Percentiles rank a stretch among this genome's conserved stretches.
Conservation (phyloP, 2,329 filamentous ascomycete genomes). For the Fusarium sp. region DNA sequence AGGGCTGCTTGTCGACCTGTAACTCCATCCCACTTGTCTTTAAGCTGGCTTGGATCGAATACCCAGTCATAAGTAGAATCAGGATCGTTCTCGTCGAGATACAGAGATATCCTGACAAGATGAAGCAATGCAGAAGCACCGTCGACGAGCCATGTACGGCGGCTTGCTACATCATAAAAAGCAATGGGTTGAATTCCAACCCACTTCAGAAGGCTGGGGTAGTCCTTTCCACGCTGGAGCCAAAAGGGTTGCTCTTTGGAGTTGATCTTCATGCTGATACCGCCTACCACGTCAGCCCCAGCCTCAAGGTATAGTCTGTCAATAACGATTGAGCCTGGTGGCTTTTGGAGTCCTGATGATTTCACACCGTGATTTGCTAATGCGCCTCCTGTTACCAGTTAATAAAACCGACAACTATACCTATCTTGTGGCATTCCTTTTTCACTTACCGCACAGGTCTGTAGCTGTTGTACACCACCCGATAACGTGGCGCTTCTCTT, state of each 20-base stretch:
- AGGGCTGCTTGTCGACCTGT: constrained; percentile 8
- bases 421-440: background rate
- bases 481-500: constrained; percentile 16
- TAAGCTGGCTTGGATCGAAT: background rate
- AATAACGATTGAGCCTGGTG: background rate
- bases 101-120: constrained; percentile 19
- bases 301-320: constrained; percentile 26
- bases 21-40: background rate
- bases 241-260: constrained; percentile 16
- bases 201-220: constrained; percentile 24
- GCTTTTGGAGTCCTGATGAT: background rate
- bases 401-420: background rate
- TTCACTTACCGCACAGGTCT: constrained; percentile 12
- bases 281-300: background rate
- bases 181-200: constrained; percentile 1
- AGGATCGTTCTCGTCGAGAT: background rate
- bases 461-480: constrained; percentile 22
- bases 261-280: constrained; percentile 10
- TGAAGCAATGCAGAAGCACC: constrained; percentile 27
- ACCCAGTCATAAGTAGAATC: constrained; percentile 29
- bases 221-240: constrained; percentile 22
- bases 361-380: background rate
- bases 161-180: constrained; percentile 11
- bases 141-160: constrained; percentile 21
- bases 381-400: background rate